A percentile compares a stretch with the other conserved stretches of the same genome.
These are phyloP conservation scores for Fusarium camptoceras DNA, from an alignment of 2,329 filamentous ascomycete species.

Conservation along the genomic window DNA sequence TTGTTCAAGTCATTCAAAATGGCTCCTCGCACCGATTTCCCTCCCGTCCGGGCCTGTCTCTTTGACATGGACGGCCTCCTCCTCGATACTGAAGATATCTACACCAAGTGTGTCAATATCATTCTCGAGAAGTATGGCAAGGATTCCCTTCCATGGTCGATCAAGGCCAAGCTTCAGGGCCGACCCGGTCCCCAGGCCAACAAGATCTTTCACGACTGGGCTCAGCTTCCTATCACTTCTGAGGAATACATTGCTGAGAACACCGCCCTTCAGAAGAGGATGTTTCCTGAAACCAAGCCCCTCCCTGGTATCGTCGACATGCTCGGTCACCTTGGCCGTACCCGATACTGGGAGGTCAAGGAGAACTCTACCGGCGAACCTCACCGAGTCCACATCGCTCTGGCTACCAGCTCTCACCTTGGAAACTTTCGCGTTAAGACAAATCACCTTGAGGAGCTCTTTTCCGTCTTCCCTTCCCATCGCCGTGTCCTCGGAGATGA, in stretches of 20 bases:
- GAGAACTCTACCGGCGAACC: conserved; percentile 35
- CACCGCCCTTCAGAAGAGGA: conserved; percentile 71
- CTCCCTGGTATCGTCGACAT: conserved; percentile 82
- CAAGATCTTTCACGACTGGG: conserved; percentile 78
- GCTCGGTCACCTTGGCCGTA: conserved; percentile 68
- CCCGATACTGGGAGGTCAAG: conserved; percentile 61
- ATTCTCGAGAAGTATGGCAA: conserved; percentile 81
- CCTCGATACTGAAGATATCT: conserved; percentile 91
- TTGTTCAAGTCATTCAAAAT: conserved; percentile 45
- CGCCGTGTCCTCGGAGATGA: conserved; percentile 90
- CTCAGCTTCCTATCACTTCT: conserved; percentile 79
- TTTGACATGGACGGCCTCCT: conserved; percentile 99
- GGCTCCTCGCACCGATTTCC: conserved; percentile 67
- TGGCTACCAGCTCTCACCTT: conserved; percentile 83
- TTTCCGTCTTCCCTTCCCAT: conserved; percentile 73
- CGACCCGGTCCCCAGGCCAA: conserved; percentile 66
- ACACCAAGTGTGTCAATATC: conserved; percentile 85
- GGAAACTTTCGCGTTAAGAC: conserved; percentile 85
- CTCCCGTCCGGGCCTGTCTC: conserved; percentile 87
- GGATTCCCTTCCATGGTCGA: conserved; percentile 85
- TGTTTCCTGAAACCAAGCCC: conserved; percentile 80
- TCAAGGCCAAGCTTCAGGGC: conserved; percentile 87
- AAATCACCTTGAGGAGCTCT: conserved; percentile 66
- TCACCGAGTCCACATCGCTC: conserved; percentile 77
- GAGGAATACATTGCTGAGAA: conserved; percentile 74